A percentile compares a stretch with the other conserved stretches of the same genome.
Conservation (phyloP, 163 green algal genomes). For the Scenedesmus sp. region DNA sequence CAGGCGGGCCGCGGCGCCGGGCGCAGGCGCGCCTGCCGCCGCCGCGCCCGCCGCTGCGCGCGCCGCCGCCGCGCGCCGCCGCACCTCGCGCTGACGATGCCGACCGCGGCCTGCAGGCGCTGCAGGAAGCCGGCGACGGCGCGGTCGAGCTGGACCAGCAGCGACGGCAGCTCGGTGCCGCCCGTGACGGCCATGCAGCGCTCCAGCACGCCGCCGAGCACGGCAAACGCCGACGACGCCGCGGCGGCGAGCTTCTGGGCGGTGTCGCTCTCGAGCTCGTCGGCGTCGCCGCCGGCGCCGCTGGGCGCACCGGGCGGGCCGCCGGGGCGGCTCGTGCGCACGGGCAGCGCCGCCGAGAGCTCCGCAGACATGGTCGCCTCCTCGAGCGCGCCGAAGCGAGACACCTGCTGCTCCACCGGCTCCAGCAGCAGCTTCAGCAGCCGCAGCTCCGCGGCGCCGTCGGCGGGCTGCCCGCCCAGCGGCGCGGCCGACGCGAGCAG, state of each 20-base stretch:
- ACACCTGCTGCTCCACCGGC: slow-evolving; percentile 45
- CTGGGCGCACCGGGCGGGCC: not conserved
- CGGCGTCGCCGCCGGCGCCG: slow-evolving; percentile 16
- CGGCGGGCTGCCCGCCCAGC: slow-evolving; percentile 11
- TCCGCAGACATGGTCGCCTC: slow-evolving; percentile 13
- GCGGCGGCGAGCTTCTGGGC: slow-evolving; percentile 36
- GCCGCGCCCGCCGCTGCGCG: too few relatives aligned
- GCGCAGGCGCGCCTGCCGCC: too few relatives aligned
- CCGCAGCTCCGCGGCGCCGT: not conserved
- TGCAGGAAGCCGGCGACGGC: slow-evolving; percentile 46
- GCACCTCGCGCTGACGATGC: slow-evolving; percentile 32
- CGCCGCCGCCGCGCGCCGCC: not conserved
- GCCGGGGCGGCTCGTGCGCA: not conserved
- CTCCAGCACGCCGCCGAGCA: slow-evolving; percentile 42
- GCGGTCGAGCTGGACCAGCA: slow-evolving; percentile 49
- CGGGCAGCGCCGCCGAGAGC: slow-evolving; percentile 15
- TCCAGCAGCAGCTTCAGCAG: slow-evolving; percentile 39
- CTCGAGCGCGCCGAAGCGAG: slow-evolving; percentile 15
- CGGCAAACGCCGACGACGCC: slow-evolving; percentile 31
- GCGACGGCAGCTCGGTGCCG: slow-evolving; percentile 39
- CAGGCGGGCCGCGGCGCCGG: too few relatives aligned
- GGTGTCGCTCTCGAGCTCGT: slow-evolving; percentile 46
- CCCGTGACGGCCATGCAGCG: slow-evolving; percentile 60
- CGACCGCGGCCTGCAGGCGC: slow-evolving; percentile 50
- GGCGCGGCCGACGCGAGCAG: slow-evolving; percentile 16